phyloP scores from a whole-genome alignment of 2,329 filamentous ascomycete genomes.

The Hortaea werneckii region DNA sequence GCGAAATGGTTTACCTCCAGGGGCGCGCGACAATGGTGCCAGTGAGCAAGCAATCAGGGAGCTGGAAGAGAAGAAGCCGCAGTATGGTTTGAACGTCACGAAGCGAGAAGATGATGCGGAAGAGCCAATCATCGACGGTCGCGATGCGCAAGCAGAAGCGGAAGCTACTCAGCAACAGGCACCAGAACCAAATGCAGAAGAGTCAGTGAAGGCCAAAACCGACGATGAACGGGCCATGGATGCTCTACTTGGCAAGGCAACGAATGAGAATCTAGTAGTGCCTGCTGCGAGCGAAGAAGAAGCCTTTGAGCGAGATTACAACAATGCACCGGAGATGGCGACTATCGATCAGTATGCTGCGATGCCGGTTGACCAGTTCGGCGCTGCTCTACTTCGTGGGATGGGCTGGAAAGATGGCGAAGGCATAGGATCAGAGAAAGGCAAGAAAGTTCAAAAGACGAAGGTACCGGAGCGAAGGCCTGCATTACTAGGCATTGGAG shows the following conservation, averaged over 20 bases:
- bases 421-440: slow-evolving; percentile 44
- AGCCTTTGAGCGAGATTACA: slow-evolving; percentile 47
- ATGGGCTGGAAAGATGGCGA: slow-evolving; percentile 86
- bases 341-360: slow-evolving; percentile 76
- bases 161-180: slow-evolving; percentile 12
- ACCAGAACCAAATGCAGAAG: slow-evolving; percentile 4
- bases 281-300: slow-evolving; percentile 27
- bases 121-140: slow-evolving; percentile 16
- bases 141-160: slow-evolving; percentile 18
- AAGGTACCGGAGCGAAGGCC: slow-evolving; percentile 60
- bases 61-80: slow-evolving; percentile 34
- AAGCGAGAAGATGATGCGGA: slow-evolving; percentile 22
- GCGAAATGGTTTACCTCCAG: slow-evolving; percentile 45
- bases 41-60: slow-evolving; percentile 17
- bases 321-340: slow-evolving; percentile 61
- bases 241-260: slow-evolving; percentile 33
- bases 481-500: slow-evolving; percentile 77
- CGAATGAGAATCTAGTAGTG: slow-evolving; percentile 29
- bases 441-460: slow-evolving; percentile 38
- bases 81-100: slow-evolving; percentile 45
- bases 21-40: slow-evolving; percentile 18
- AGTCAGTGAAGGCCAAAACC: slow-evolving; percentile 29
- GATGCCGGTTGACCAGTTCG: slow-evolving; percentile 90
- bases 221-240: slow-evolving; percentile 49
- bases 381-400: slow-evolving; percentile 75